Evolutionary conservation across 345 rosid species (phyloP), one percentile per base, ranked within the genome.

Genomic region (Acer saccharum): DNA sequence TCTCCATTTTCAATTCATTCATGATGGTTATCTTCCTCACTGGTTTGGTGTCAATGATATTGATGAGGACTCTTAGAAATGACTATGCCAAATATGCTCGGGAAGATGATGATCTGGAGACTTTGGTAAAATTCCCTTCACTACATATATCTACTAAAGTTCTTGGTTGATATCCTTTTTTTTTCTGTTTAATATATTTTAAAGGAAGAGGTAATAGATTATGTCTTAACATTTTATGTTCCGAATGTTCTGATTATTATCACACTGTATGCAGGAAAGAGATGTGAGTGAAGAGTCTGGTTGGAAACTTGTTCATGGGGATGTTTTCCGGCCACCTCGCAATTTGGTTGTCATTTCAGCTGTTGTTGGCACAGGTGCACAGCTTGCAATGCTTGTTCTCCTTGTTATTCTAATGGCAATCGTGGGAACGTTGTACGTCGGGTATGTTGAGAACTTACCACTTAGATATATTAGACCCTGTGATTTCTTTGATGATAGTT

Each of bases 21-120:
- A 94, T 94, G 98, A 92, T 94, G 98, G 98, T 94, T 81, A 94
- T 94, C 84, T 92, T 94, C 83, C 93, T 94, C 81, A 92, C 98
- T 77, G 98, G 98, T 79, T 83, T 94, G 92, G 98, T 94, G 78
- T 94, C 98, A 48, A 92, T 94, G 98, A 94, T 94, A 84, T 83
- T 94, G 86, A 94, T 94, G 98, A 88, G 98, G 80, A 94, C 98
- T 73, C 93, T 94, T 50, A 85, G 98, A 82, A 94, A 94, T 83
- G 98, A 94, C 82, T 94, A 94, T 79, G 98, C 98, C 1, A 94
- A 94, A 80, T 94, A 94, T 84, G 98, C 98, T 10, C 93, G 98
- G 77, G 98, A 94, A 79, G 96, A 94, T 87, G 98, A 94, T 80
- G 97, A 94, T 87, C 86, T 94, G 70, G 98, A 94, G 86, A 84